These are phyloP conservation scores for Trichophyton simii DNA, from an alignment of 2,329 filamentous ascomycete genomes.

Conservation along the genomic window DNA sequence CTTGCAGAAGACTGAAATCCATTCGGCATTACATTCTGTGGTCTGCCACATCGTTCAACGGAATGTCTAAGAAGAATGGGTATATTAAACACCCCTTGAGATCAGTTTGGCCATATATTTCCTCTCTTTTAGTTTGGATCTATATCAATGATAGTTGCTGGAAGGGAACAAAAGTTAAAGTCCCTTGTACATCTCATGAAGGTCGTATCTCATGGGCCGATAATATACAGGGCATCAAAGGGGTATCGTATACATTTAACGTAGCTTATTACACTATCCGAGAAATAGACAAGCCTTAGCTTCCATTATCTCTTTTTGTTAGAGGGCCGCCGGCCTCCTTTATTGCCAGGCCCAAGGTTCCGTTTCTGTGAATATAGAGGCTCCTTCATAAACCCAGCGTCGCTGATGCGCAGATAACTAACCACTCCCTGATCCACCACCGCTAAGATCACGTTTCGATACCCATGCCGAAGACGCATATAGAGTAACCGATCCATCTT, in stretches of 20 bases:
- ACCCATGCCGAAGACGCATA: conserved; percentile 68
- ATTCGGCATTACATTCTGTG: conserved; percentile 2
- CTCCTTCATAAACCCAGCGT: conserved; percentile 68
- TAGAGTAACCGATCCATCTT: conserved; percentile 48
- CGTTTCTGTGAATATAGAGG: conserved; percentile 47
- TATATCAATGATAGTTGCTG: neutral
- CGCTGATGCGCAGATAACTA: conserved; percentile 71
- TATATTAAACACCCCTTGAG: neutral
- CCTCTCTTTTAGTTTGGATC: neutral
- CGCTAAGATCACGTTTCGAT: conserved; percentile 70
- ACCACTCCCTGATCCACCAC: conserved; percentile 82
- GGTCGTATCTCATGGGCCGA: neutral
- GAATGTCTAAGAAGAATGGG: conserved; percentile 1
- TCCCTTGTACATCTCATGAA: neutral
- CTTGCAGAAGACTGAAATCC: neutral
- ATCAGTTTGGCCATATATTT: neutral
- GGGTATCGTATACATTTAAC: neutral
- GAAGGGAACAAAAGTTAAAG: neutral
- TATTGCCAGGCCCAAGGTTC: conserved; percentile 20
- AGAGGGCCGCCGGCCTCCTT: conserved; percentile 10
- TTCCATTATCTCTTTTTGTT: neutral
- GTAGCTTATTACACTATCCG: neutral
- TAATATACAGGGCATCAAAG: neutral
- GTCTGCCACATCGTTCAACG: conserved; percentile 2
- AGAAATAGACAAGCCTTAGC: neutral